Conservation (phyloP, 345 rosid species). For the Excoecaria agallocha region DNA sequence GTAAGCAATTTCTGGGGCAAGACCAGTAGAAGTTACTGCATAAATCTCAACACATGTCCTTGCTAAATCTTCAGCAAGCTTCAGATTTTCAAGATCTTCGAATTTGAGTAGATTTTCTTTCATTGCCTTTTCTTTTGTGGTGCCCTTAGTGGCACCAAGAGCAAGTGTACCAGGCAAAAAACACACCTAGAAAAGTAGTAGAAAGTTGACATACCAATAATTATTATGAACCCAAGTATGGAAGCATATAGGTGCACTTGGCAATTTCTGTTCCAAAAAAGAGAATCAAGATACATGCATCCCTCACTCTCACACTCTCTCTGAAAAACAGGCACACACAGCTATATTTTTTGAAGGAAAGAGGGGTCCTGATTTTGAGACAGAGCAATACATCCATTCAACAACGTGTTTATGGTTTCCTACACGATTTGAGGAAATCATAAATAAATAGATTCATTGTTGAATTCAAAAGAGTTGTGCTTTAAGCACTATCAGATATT, state of each 20-base stretch:
- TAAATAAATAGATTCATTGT: not conserved
- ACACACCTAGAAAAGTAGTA: constrained; percentile 59
- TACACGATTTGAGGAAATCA: not conserved
- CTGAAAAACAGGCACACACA: no score
- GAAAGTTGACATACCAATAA: constrained; percentile 7
- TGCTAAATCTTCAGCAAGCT: constrained; percentile 91
- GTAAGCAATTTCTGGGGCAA: constrained; percentile 96
- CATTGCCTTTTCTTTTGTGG: constrained; percentile 76
- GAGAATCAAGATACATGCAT: not conserved
- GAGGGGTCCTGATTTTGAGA: no score
- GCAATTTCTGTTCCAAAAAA: not conserved
- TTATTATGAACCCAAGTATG: not conserved
- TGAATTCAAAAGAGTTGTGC: not conserved
- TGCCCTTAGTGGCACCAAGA: constrained; percentile 93
- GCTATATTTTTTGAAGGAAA: no score
- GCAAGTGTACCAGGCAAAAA: constrained; percentile 95
- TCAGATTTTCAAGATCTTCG: constrained; percentile 85
- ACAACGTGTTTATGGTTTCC: not conserved
- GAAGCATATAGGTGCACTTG: not conserved
- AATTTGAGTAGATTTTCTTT: constrained; percentile 72
- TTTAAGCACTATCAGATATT: not conserved
- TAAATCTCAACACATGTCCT: constrained; percentile 96
- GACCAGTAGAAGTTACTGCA: constrained; percentile 90
- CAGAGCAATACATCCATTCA: not conserved
- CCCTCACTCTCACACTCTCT: no score